Conservation (phyloP, 305 asterid species). For the Coffea humblotiana region DNA sequence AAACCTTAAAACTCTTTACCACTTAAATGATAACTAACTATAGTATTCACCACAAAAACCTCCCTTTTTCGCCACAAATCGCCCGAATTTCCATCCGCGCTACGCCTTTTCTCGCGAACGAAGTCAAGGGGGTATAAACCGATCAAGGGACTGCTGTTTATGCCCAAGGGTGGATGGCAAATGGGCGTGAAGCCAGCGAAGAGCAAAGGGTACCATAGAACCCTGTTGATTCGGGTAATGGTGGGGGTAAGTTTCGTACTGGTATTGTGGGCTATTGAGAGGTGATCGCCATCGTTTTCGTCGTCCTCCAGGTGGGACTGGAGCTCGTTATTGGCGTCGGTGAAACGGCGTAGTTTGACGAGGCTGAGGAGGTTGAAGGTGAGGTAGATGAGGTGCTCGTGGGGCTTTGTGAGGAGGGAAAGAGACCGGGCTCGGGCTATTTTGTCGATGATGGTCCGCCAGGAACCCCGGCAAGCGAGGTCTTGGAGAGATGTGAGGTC, state of each 20-base stretch:
- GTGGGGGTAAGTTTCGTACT: conserved; percentile 59
- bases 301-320: conserved; percentile 54
- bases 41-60: conserved; percentile 57
- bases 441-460: conserved; percentile 88
- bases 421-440: conserved; percentile 84
- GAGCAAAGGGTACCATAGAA: conserved; percentile 89
- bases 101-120: conserved; percentile 31
- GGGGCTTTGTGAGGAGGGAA: conserved; percentile 77
- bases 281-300: conserved; percentile 32
- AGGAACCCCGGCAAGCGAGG: conserved; percentile 92
- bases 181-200: conserved; percentile 87
- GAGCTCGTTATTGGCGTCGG: conserved; percentile 74
- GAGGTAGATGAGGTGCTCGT: conserved; percentile 84
- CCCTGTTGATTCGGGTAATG: conserved; percentile 69
- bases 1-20: conserved; percentile 72
- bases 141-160: conserved; percentile 76
- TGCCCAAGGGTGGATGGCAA: conserved; percentile 78
- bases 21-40: conserved; percentile 78
- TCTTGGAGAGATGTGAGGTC: conserved; percentile 76
- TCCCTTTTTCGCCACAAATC: conserved; percentile 73
- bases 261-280: conserved; percentile 52
- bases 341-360: conserved; percentile 82
- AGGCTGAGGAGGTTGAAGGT: conserved; percentile 79
- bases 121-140: conserved; percentile 67
- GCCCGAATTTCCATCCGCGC: conserved; percentile 5